These are phyloP conservation scores for Nakazawaea ishiwadae DNA, from an alignment of 805 yeast genomes.

Conservation along the genomic window DNA sequence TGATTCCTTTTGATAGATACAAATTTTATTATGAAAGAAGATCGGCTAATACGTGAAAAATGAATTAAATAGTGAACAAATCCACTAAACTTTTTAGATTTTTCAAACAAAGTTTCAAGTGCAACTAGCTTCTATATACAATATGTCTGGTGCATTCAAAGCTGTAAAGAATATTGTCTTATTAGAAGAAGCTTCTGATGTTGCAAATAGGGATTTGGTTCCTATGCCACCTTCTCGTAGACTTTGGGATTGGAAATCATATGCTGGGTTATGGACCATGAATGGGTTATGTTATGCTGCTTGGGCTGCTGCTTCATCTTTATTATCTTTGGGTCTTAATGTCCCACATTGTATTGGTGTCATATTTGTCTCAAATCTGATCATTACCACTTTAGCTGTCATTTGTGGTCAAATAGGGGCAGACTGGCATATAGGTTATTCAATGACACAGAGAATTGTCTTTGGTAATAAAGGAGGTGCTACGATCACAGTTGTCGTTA, in stretches of 20 bases:
- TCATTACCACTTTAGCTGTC: constrained; percentile 19
- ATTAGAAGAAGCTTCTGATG: too few relatives aligned
- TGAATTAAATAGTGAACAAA: too few relatives aligned
- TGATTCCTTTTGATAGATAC: too few relatives aligned
- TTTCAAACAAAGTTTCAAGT: too few relatives aligned
- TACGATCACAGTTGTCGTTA: constrained; percentile 16
- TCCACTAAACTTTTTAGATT: too few relatives aligned
- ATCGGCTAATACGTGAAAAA: too few relatives aligned
- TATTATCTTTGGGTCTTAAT: constrained; percentile 20
- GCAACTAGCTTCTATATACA: too few relatives aligned
- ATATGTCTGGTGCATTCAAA: too few relatives aligned
- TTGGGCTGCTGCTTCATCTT: constrained; percentile 17
- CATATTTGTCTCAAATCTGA: constrained; percentile 21
- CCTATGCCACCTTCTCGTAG: constrained; percentile 41
- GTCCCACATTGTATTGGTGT: constrained; percentile 23
- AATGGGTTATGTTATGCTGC: constrained; percentile 12
- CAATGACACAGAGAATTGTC: constrained; percentile 20
- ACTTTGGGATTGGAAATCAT: constrained; percentile 41
- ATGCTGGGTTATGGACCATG: constrained; percentile 37
- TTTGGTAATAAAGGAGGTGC: constrained; percentile 21
- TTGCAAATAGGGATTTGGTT: constrained; percentile 34
- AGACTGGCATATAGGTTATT: constrained; percentile 22
- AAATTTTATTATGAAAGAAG: too few relatives aligned
- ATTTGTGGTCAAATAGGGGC: constrained; percentile 22
- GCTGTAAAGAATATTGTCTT: too few relatives aligned